These are phyloP conservation scores for Fabrea salina DNA, from an alignment of 169 alveolate species.

Conservation along the genomic window DNA sequence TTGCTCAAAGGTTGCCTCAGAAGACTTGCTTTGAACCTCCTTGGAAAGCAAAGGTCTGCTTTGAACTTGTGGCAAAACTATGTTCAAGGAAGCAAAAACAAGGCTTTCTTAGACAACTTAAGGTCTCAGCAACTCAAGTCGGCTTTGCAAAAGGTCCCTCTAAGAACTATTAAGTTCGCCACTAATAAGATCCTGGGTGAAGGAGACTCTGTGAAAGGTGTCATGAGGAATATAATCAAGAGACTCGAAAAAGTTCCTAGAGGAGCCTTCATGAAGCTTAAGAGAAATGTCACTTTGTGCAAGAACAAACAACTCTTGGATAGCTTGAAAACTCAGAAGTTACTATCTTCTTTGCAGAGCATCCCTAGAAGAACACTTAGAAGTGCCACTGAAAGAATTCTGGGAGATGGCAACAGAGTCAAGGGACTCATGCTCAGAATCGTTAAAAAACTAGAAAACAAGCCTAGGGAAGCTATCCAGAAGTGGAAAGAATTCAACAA, in stretches of 20 bases:
- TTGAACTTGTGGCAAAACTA: background rate
- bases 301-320: background rate
- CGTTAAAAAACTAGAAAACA: background rate
- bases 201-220: background rate
- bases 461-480: background rate
- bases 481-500: background rate
- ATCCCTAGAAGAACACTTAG: conserved; percentile 6
- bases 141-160: background rate
- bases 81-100: background rate
- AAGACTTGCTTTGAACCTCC: background rate
- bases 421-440: background rate
- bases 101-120: background rate
- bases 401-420: background rate
- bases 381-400: background rate
- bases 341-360: background rate
- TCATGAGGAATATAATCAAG: background rate
- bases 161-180: background rate
- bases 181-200: background rate
- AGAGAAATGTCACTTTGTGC: background rate
- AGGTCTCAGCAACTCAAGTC: background rate
- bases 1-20: background rate
- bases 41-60: background rate
- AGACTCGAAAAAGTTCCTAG: background rate
- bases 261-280: background rate
- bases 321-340: background rate